A percentile compares a stretch with the other conserved stretches of the same genome.
These are phyloP conservation scores for Ehretia macrophylla DNA, from an alignment of 257 asterid species.

Conservation along the genomic window DNA sequence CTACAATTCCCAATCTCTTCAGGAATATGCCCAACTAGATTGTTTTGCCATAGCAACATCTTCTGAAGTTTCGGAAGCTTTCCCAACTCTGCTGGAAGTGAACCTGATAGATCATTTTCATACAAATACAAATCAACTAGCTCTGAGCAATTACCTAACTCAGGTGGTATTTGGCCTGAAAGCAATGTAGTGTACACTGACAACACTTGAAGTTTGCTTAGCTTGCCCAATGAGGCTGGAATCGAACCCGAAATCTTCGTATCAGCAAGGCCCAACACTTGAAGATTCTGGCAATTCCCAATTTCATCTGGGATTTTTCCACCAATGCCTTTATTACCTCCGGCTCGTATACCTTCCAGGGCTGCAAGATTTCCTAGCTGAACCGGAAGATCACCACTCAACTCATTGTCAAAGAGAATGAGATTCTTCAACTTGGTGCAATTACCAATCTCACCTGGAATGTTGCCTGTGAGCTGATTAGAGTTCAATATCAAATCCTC, in stretches of 20 bases:
- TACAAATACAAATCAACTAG: slow-evolving; percentile 54
- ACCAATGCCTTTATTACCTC: slow-evolving; percentile 62
- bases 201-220: slow-evolving; percentile 47
- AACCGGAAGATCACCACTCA: slow-evolving; percentile 49
- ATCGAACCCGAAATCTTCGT: slow-evolving; percentile 58
- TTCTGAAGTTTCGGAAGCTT: slow-evolving; percentile 64
- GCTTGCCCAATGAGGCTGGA: slow-evolving; percentile 52
- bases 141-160: slow-evolving; percentile 66
- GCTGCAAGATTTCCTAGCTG: slow-evolving; percentile 44
- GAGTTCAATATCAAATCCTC: slow-evolving; percentile 47
- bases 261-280: slow-evolving; percentile 62
- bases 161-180: slow-evolving; percentile 58
- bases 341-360: slow-evolving; percentile 49
- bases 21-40: slow-evolving; percentile 51
- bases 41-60: slow-evolving; percentile 62
- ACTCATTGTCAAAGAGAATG: slow-evolving; percentile 49
- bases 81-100: slow-evolving; percentile 55
- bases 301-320: slow-evolving; percentile 60
- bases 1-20: slow-evolving; percentile 52
- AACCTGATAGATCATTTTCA: slow-evolving; percentile 57
- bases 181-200: slow-evolving; percentile 73
- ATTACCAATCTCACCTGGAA: slow-evolving; percentile 47
- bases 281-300: slow-evolving; percentile 46
- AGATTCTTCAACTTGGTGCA: slow-evolving; percentile 43
- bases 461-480: slow-evolving; percentile 50